Evolutionary conservation across 495 filamentous ascomycete species (phyloP).

Genomic region (Aspergillus steynii): DNA sequence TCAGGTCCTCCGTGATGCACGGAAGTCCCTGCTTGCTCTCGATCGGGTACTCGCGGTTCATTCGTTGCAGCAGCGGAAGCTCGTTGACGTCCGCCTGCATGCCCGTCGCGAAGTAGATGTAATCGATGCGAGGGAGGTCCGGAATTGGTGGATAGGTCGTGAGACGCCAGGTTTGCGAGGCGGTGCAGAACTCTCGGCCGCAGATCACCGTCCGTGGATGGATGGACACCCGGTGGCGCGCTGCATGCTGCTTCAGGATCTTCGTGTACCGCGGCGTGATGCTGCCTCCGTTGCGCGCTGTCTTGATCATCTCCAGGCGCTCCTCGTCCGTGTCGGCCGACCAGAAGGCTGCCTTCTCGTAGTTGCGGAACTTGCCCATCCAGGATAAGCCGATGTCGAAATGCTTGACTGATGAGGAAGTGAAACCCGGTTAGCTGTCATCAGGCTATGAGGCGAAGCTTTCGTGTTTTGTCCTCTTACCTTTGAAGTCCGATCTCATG

Average conservation of each 20-base stretch:
- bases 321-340: slow-evolving; percentile 59
- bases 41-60: slow-evolving; percentile 55
- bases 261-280: slow-evolving; percentile 60
- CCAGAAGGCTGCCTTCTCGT: slow-evolving; percentile 63
- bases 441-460: background rate
- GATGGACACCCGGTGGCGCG: slow-evolving; percentile 44
- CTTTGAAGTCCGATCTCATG: slow-evolving; percentile 57
- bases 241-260: slow-evolving; percentile 50
- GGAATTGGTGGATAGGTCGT: slow-evolving; percentile 49
- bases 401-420: slow-evolving; percentile 48
- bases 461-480: slow-evolving; percentile 15
- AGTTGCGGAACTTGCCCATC: slow-evolving; percentile 69
- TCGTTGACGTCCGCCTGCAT: slow-evolving; percentile 49
- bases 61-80: slow-evolving; percentile 50
- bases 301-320: slow-evolving; percentile 54
- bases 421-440: background rate
- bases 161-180: slow-evolving; percentile 50
- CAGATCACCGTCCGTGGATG: slow-evolving; percentile 50
- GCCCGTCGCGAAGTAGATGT: slow-evolving; percentile 66
- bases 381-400: slow-evolving; percentile 64
- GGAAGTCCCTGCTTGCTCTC: slow-evolving; percentile 54
- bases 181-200: slow-evolving; percentile 31
- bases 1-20: slow-evolving; percentile 62
- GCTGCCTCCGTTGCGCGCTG: slow-evolving; percentile 61
- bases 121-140: slow-evolving; percentile 55